Percentiles rank a stretch among this genome's conserved stretches.
Conservation (phyloP, 805 yeast genomes). For the Cyberlindnera samutprakarnensis region DNA sequence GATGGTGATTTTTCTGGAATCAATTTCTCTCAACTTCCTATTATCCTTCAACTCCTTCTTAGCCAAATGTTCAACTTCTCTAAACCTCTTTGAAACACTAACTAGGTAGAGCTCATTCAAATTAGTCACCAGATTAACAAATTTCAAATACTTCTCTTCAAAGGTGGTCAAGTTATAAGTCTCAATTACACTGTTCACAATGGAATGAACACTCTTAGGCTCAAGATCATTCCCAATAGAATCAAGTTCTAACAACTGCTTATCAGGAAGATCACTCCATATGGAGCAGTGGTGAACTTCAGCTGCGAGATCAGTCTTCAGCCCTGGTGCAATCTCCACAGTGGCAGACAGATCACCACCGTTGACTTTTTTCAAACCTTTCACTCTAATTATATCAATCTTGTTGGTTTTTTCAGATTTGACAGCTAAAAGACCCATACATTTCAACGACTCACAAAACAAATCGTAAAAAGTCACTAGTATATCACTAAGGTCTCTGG, state of each 20-base stretch:
- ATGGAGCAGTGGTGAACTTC: constrained; percentile 32
- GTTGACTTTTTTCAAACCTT: constrained; percentile 55
- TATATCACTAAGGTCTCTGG: constrained; percentile 36
- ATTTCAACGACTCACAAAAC: constrained; percentile 16
- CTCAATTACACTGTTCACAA: constrained; percentile 13
- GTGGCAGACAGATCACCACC: constrained; percentile 25
- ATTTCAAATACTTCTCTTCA: constrained; percentile 19
- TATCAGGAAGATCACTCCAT: constrained; percentile 39
- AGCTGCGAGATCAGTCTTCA: constrained; percentile 27
- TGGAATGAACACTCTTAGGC: constrained; percentile 11
- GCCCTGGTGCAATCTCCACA: constrained; percentile 33
- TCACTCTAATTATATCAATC: constrained; percentile 57
- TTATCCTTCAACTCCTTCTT: constrained; percentile 75
- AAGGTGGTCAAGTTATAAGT: constrained; percentile 18
- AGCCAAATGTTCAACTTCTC: constrained; percentile 86
- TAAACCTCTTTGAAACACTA: constrained; percentile 64
- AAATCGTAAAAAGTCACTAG: constrained; percentile 20
- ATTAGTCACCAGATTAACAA: constrained; percentile 19
- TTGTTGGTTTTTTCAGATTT: constrained; percentile 29
- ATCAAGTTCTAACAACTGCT: constrained; percentile 9
- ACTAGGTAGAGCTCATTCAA: constrained; percentile 26
- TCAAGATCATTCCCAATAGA: constrained; percentile 4
- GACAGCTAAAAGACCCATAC: constrained; percentile 64
- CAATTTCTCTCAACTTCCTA: constrained; percentile 38
- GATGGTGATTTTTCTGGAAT: constrained; percentile 54